Base-by-base conservation (phyloP, 2,329 filamentous ascomycete genomes). In the Hymenotorrendiella dingleyae region DNA sequence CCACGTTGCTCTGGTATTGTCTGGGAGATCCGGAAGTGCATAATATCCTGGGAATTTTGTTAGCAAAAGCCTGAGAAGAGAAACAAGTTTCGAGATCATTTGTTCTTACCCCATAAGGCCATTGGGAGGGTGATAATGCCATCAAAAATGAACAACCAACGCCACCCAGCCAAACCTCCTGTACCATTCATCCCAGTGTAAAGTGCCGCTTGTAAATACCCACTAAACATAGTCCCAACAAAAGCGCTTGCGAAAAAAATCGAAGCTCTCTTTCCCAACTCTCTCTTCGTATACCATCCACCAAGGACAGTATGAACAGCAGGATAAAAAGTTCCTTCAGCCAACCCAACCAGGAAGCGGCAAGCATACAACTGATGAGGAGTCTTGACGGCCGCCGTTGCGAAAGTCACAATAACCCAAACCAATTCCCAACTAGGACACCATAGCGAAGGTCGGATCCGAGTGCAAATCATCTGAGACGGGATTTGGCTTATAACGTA, bases 361-460 rank as follows among this genome's bases (percentile, higher is more conserved):
- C 74, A 74, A 0, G 68, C 69, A 24, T 68, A 68, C 6, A 76
- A 47, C 32, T 78, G 73, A 1, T 67, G 65, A 44, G 67, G 75
- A 2, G 65, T 64, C 1, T 64, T 62, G 1, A 68, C 69, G 4
- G 73, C 68, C 41, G 70, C 77, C 44, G 78, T 73, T 3, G 78
- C 60, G 7, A 80, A 63, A 0, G 75, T 80, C 46, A 79, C 74
- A 12, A 78, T 57, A 0, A 73, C 74, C 76, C 76, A 80, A 2
- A 63, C 56, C 1, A 78, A 49, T 44, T 78, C 72, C 47, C 76
- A 62, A 7, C 65, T 62, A 0, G 75, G 74, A 54, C 79, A 80
- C 66, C 75, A 82, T 46, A 74, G 64, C 7, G 77, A 69, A 2
- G 78, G 79, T 30, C 71, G 70, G 44, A 84, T 57, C 5, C 77